Percentiles rank a stretch among this genome's conserved stretches.
These are phyloP conservation scores for Apiospora hydei DNA, from an alignment of 2,329 filamentous ascomycete genomes.

Conservation along the genomic window DNA sequence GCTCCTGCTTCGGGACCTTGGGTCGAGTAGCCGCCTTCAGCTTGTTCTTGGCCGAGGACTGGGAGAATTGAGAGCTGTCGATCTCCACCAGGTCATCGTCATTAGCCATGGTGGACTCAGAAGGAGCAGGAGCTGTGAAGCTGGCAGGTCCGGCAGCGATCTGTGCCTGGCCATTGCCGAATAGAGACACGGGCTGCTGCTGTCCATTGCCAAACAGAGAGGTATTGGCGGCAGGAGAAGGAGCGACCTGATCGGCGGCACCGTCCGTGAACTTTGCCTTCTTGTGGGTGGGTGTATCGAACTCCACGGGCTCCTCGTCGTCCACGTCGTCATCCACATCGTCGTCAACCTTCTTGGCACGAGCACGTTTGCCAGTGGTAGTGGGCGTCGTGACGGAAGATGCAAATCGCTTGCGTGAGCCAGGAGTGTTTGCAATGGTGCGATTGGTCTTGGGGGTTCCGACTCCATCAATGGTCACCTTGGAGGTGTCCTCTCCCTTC, in stretches of 20 bases:
- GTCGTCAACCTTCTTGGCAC: slow-evolving; percentile 21
- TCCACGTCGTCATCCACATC: slow-evolving; percentile 35
- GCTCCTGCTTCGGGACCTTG: slow-evolving; percentile 37
- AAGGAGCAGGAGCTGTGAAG: neutral
- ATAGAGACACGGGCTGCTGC: neutral
- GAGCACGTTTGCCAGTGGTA: slow-evolving; percentile 28
- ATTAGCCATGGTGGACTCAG: neutral
- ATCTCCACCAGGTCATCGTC: slow-evolving; percentile 28
- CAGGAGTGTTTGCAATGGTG: slow-evolving; percentile 2
- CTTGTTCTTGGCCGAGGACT: slow-evolving; percentile 3
- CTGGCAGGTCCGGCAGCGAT: neutral
- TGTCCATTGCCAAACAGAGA: slow-evolving; percentile 14
- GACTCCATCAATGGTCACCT: slow-evolving; percentile 1
- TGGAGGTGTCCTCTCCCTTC: slow-evolving; percentile 54
- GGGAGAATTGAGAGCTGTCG: slow-evolving; percentile 24
- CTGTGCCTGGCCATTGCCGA: slow-evolving; percentile 13
- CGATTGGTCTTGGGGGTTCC: slow-evolving; percentile 16
- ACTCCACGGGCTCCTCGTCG: slow-evolving; percentile 40
- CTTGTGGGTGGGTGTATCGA: slow-evolving; percentile 34
- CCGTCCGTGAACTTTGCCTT: slow-evolving; percentile 24
- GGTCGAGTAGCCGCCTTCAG: slow-evolving; percentile 24
- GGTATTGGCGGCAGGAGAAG: slow-evolving; percentile 21
- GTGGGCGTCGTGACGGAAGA: slow-evolving; percentile 30
- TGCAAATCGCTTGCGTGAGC: slow-evolving; percentile 22
- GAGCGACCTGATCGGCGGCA: neutral